These are phyloP conservation scores for Pyrenochaeta sp. DNA, from an alignment of 2,329 filamentous ascomycete species.

Conservation along the genomic window DNA sequence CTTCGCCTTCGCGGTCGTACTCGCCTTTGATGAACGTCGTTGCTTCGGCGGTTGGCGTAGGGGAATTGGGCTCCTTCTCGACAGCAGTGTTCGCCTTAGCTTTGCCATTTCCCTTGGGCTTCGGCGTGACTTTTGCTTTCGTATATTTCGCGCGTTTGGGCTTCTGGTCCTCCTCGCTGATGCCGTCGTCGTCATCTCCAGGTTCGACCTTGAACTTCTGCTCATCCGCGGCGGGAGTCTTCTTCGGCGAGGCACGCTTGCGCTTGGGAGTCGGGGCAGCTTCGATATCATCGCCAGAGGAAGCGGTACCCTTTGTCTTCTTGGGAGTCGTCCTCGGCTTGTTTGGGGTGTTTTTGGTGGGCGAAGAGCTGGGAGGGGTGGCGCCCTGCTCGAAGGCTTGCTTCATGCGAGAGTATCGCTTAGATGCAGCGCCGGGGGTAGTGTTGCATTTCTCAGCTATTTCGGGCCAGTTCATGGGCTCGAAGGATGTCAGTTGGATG, in stretches of 20 bases:
- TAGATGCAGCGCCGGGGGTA: slow-evolving; percentile 41
- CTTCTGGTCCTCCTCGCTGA: neutral
- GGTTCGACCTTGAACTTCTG: slow-evolving; percentile 4
- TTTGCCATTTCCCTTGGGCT: slow-evolving; percentile 1
- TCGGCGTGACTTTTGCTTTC: slow-evolving; percentile 3
- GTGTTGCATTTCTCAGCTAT: slow-evolving; percentile 39
- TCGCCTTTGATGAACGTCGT: neutral
- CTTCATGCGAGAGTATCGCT: slow-evolving; percentile 47
- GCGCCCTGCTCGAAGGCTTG: slow-evolving; percentile 34
- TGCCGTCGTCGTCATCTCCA: neutral
- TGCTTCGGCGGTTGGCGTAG: neutral
- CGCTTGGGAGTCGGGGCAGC: neutral
- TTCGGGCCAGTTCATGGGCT: slow-evolving; percentile 36
- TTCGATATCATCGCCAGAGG: neutral
- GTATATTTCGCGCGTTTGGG: slow-evolving; percentile 14
- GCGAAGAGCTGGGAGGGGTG: slow-evolving; percentile 6
- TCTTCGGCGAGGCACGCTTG: neutral
- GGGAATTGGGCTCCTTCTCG: neutral
- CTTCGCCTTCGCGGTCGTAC: neutral
- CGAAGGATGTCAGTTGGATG: slow-evolving; percentile 1
- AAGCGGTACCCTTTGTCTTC: slow-evolving; percentile 5
- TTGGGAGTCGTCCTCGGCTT: slow-evolving; percentile 7
- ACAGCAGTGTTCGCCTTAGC: neutral
- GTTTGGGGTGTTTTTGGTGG: neutral
- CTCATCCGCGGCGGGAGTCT: neutral